A percentile compares a stretch with the other conserved stretches of the same genome.
Evolutionary conservation across 768 basidiomycete genomes (phyloP).

Genomic region (Boletus edulis): DNA sequence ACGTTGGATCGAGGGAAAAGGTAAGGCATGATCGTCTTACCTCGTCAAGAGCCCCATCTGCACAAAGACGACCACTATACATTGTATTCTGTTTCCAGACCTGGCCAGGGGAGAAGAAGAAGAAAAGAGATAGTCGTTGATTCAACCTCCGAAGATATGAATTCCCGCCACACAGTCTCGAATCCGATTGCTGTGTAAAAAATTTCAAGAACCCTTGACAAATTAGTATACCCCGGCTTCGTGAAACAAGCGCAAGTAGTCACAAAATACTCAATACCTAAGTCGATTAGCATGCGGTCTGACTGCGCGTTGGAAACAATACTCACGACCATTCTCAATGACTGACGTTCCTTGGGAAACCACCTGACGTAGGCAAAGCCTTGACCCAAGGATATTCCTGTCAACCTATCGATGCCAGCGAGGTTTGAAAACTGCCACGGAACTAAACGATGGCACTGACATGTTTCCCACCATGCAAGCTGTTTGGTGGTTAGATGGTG

Average conservation of each 20-base stretch:
- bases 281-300: background rate
- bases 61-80: background rate
- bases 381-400: background rate
- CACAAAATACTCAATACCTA: background rate
- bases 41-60: background rate
- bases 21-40: background rate
- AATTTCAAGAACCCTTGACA: background rate
- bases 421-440: background rate
- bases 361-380: background rate
- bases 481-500: too few relatives aligned
- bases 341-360: background rate
- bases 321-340: background rate
- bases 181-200: background rate
- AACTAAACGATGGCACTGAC: background rate
- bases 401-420: background rate
- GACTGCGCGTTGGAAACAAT: too few relatives aligned
- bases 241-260: background rate
- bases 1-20: too few relatives aligned
- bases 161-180: background rate
- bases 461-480: too few relatives aligned
- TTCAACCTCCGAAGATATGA: background rate
- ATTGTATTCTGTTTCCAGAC: too few relatives aligned
- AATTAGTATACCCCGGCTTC: too few relatives aligned
- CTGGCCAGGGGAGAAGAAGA: too few relatives aligned
- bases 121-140: background rate